Percentiles rank a stretch among this genome's conserved stretches.
These are phyloP conservation scores for Raffaelea arxii DNA, from an alignment of 2,329 filamentous ascomycete species.

Conservation along the genomic window DNA sequence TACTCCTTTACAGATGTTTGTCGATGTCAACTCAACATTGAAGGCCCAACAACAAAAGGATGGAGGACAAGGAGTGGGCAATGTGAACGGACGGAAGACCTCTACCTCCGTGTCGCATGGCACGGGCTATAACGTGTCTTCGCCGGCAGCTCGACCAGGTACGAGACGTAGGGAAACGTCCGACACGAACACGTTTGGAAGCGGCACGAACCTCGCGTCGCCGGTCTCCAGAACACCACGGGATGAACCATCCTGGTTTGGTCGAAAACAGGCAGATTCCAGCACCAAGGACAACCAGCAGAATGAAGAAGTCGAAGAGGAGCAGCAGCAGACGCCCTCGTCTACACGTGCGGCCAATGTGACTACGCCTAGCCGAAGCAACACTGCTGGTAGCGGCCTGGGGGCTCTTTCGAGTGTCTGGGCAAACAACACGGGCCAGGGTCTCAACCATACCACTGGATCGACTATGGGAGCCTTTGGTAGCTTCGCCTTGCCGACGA, in stretches of 20 bases:
- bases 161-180: constrained; percentile 74
- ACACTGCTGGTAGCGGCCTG: constrained; percentile 40
- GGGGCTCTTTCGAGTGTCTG: constrained; percentile 33
- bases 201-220: constrained; percentile 41
- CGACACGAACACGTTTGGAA: constrained; percentile 55
- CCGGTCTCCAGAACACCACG: constrained; percentile 47
- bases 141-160: constrained; percentile 61
- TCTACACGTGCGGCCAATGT: constrained; percentile 28
- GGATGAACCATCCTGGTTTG: constrained; percentile 54
- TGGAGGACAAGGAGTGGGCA: constrained; percentile 42
- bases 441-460: constrained; percentile 48
- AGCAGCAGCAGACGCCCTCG: constrained; percentile 23
- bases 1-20: constrained; percentile 54
- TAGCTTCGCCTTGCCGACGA: constrained; percentile 64
- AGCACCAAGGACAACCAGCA: constrained; percentile 39
- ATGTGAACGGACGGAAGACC: constrained; percentile 63
- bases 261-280: constrained; percentile 41
- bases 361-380: constrained; percentile 41
- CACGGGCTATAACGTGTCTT: constrained; percentile 58
- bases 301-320: constrained; percentile 44
- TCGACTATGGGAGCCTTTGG: constrained; percentile 79
- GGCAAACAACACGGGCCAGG: constrained; percentile 24
- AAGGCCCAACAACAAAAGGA: constrained; percentile 76
- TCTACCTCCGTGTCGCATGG: constrained; percentile 74
- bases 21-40: constrained; percentile 86